phyloP scores from a whole-genome alignment of 1,139 yeast genomes.

The Candida tetrigidarum region DNA sequence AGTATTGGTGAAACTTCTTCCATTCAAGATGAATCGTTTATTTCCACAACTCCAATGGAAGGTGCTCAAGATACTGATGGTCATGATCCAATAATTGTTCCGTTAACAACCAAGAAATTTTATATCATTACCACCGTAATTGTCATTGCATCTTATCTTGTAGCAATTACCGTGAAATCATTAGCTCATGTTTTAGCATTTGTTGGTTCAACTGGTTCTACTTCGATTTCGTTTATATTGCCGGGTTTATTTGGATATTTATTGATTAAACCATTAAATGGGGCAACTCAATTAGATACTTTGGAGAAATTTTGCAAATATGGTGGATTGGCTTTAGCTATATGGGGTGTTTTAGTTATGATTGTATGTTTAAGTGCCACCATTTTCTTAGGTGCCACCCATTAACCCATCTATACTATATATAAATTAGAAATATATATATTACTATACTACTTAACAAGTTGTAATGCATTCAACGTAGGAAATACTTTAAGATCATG shows the following conservation, averaged over 20 bases:
- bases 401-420: no score
- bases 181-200: slow-evolving; percentile 87
- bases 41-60: slow-evolving; percentile 53
- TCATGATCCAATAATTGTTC: slow-evolving; percentile 55
- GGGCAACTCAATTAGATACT: slow-evolving; percentile 35
- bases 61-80: slow-evolving; percentile 56
- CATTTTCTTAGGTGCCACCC: slow-evolving; percentile 62
- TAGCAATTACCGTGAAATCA: slow-evolving; percentile 80
- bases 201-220: slow-evolving; percentile 95
- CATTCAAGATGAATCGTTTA: slow-evolving; percentile 38
- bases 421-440: no score
- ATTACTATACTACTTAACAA: neutral
- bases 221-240: slow-evolving; percentile 88
- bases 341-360: slow-evolving; percentile 84
- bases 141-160: slow-evolving; percentile 62
- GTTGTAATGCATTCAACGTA: neutral
- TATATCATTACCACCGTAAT: slow-evolving; percentile 68
- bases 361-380: slow-evolving; percentile 79
- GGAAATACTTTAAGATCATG: slow-evolving; percentile 5
- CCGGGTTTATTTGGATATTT: slow-evolving; percentile 90
- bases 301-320: slow-evolving; percentile 52
- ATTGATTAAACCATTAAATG: slow-evolving; percentile 52
- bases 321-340: slow-evolving; percentile 61
- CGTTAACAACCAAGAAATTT: slow-evolving; percentile 56
- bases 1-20: slow-evolving; percentile 16